Conservation (phyloP, 2,329 filamentous ascomycete genomes). For the Arthrobotrys pseudoclavata region DNA sequence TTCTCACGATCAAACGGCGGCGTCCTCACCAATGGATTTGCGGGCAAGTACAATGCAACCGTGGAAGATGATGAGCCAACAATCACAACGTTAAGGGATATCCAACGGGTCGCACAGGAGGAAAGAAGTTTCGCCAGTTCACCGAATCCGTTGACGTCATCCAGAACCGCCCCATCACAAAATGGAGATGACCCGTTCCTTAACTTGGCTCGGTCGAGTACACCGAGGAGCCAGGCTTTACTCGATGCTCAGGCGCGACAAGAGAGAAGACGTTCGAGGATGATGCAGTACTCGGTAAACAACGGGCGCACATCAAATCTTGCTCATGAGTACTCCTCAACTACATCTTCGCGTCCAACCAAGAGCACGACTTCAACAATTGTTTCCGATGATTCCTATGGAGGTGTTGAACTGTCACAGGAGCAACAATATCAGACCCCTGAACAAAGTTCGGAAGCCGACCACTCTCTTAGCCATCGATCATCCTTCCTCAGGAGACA, state of each 20-base stretch:
- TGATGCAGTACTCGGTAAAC: constrained; percentile 60
- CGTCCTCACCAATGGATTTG: constrained; percentile 60
- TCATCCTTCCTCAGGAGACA: constrained; percentile 51
- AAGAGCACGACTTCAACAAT: constrained; percentile 53
- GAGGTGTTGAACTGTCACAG: constrained; percentile 46
- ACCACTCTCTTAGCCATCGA: constrained; percentile 47
- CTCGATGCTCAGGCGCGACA: constrained; percentile 56
- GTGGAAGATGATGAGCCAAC: constrained; percentile 61
- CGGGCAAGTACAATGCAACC: constrained; percentile 52
- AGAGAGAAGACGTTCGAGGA: constrained; percentile 50
- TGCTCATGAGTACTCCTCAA: constrained; percentile 57
- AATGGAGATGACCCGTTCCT: constrained; percentile 63
- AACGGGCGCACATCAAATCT: constrained; percentile 60
- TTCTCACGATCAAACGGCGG: constrained; percentile 56
- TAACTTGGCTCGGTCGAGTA: constrained; percentile 62
- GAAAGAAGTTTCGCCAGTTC: constrained; percentile 41
- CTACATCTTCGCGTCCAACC: constrained; percentile 22
- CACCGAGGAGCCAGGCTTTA: constrained; percentile 58
- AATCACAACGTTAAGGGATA: constrained; percentile 44
- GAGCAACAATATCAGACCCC: constrained; percentile 53
- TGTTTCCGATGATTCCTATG: constrained; percentile 54
- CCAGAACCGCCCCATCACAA: constrained; percentile 43
- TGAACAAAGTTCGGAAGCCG: constrained; percentile 31
- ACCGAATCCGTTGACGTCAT: constrained; percentile 34
- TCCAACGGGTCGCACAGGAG: constrained; percentile 41